Percentiles rank a stretch among this genome's conserved stretches.
These are phyloP conservation scores for Thielaviopsis populi DNA, from an alignment of 2,329 filamentous ascomycete species.

Conservation along the genomic window DNA sequence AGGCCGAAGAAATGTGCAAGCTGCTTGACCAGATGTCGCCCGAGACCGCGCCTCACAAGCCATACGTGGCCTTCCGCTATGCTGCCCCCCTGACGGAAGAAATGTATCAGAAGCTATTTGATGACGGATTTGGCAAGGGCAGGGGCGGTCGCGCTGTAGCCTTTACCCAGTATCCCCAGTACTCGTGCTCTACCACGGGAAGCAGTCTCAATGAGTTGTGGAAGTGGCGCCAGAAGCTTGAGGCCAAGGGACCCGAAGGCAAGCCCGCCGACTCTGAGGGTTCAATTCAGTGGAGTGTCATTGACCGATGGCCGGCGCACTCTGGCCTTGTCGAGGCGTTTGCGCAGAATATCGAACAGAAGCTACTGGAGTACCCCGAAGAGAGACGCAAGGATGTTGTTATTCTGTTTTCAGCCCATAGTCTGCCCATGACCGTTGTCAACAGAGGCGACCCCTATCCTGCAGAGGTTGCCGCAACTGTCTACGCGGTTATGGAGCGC, in stretches of 20 bases:
- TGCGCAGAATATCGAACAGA: slow-evolving; percentile 78
- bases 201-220: slow-evolving; percentile 93
- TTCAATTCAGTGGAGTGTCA: slow-evolving; percentile 86
- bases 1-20: slow-evolving; percentile 93
- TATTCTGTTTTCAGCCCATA: slow-evolving; percentile 87
- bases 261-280: slow-evolving; percentile 32
- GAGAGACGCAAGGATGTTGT: slow-evolving; percentile 68
- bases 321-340: slow-evolving; percentile 81
- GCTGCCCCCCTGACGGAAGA: slow-evolving; percentile 86
- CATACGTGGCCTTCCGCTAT: slow-evolving; percentile 94
- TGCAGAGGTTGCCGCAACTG: slow-evolving; percentile 86
- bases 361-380: slow-evolving; percentile 67
- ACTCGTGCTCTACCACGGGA: slow-evolving; percentile 93
- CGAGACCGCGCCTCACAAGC: slow-evolving; percentile 89
- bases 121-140: slow-evolving; percentile 79
- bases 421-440: slow-evolving; percentile 90
- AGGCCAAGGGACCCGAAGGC: slow-evolving; percentile 48
- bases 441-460: slow-evolving; percentile 94
- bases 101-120: slow-evolving; percentile 70
- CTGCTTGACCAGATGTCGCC: slow-evolving; percentile 81
- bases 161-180: slow-evolving; percentile 97
- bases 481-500: slow-evolving; percentile 90
- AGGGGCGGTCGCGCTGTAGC: slow-evolving; percentile 87
- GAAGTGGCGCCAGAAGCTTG: slow-evolving; percentile 85
- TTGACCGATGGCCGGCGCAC: slow-evolving; percentile 94